Conservation (phyloP, 306 rosid genomes). For the Argentina anserina region DNA sequence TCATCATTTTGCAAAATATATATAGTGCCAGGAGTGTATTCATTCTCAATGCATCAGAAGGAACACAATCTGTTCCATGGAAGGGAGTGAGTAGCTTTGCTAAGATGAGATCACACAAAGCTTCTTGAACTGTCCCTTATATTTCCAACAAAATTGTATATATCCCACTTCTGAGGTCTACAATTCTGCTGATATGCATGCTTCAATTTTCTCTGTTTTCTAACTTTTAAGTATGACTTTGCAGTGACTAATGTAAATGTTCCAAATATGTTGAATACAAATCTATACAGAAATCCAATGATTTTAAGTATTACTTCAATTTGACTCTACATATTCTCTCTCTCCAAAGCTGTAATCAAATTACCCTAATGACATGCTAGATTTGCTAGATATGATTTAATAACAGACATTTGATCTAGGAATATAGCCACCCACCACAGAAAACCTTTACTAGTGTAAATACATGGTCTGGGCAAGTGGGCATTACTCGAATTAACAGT, state of each 20-base stretch:
- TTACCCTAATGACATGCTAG: background rate
- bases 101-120: background rate
- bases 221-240: background rate
- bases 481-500: background rate
- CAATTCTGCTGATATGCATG: background rate
- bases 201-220: background rate
- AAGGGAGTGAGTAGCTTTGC: background rate
- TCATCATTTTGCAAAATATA: background rate
- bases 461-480: background rate
- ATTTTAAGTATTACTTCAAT: no score
- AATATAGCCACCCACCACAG: no score
- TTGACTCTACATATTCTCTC: background rate
- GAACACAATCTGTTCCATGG: background rate
- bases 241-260: background rate
- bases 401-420: background rate
- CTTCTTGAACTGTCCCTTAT: background rate
- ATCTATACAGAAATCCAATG: no score
- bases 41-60: background rate
- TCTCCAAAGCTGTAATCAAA: background rate
- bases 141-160: no score
- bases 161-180: background rate
- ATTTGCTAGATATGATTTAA: background rate
- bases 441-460: no score
- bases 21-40: background rate
- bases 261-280: no score